Percentiles rank a stretch among this genome's conserved stretches.
Conservation (phyloP, 1,284 basidiomycete genomes). For the Serendipita sp. region DNA sequence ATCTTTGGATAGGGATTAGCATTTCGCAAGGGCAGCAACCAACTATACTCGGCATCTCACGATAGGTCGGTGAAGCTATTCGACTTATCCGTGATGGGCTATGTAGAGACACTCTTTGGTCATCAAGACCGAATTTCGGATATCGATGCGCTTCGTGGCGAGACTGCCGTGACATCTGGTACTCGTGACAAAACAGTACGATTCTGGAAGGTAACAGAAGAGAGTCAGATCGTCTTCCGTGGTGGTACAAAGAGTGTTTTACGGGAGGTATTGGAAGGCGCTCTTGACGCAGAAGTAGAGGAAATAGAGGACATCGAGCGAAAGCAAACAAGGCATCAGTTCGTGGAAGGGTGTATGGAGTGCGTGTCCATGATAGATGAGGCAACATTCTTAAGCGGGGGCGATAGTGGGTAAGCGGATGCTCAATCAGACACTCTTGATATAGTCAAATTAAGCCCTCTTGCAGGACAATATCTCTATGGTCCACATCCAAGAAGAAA, state of each 20-base stretch:
- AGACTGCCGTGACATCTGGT: constrained; percentile 78
- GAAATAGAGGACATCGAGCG: constrained; percentile 26
- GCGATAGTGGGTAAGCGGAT: constrained; percentile 75
- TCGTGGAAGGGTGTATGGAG: constrained; percentile 84
- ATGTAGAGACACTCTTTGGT: constrained; percentile 93
- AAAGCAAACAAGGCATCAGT: constrained; percentile 33
- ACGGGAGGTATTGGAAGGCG: constrained; percentile 70
- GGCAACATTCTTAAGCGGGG: constrained; percentile 81
- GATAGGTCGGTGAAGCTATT: constrained; percentile 90
- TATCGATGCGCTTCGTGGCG: constrained; percentile 69
- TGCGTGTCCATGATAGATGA: constrained; percentile 92
- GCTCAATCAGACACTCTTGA: not conserved
- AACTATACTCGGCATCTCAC: constrained; percentile 77
- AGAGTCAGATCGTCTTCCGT: constrained; percentile 89
- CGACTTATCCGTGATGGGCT: constrained; percentile 73
- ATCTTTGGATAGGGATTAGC: constrained; percentile 39
- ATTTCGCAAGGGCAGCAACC: constrained; percentile 73
- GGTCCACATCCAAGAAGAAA: constrained; percentile 93
- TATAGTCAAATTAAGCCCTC: constrained; percentile 8
- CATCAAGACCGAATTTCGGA: constrained; percentile 82
- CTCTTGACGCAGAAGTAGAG: constrained; percentile 45
- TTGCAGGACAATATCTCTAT: constrained; percentile 73
- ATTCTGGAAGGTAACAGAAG: constrained; percentile 95
- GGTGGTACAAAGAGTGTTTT: constrained; percentile 75
- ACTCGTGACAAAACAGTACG: constrained; percentile 83